These are phyloP conservation scores for Ascoidea tarda DNA, from an alignment of 805 yeast genomes.

Conservation along the genomic window DNA sequence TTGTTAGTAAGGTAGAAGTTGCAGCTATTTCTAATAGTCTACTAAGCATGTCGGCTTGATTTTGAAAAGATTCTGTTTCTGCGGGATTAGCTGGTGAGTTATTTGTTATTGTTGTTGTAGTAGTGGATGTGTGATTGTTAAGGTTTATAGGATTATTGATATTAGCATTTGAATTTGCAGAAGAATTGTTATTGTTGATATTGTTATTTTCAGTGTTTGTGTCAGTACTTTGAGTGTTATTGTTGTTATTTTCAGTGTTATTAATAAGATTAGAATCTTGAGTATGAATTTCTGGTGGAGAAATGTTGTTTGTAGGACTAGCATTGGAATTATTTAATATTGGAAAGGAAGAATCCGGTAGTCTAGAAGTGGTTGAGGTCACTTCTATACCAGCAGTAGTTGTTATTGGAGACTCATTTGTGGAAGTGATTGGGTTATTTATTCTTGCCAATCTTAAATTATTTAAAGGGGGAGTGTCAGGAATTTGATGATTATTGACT, in stretches of 20 bases:
- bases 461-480: not conserved
- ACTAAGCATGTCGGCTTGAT: conserved; percentile 27
- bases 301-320: no score
- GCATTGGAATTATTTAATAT: no score
- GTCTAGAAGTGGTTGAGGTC: not conserved
- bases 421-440: not conserved
- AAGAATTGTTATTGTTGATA: no score
- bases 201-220: not conserved
- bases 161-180: not conserved
- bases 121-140: not conserved
- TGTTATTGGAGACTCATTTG: not conserved
- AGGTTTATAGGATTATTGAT: not conserved
- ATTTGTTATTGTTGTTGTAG: not conserved
- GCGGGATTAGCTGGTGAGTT: not conserved
- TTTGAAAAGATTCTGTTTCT: conserved; percentile 2
- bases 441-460: not conserved
- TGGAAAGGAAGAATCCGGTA: not conserved
- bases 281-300: not conserved
- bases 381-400: not conserved
- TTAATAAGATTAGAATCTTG: not conserved
- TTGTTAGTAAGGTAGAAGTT: conserved; percentile 25
- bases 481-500: not conserved
- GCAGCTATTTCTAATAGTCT: conserved; percentile 30
- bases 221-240: not conserved
- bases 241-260: not conserved